Percentiles rank a stretch among this genome's conserved stretches.
phyloP scores from a whole-genome alignment of 768 basidiomycete species.

The Mycena rebaudengoi region DNA sequence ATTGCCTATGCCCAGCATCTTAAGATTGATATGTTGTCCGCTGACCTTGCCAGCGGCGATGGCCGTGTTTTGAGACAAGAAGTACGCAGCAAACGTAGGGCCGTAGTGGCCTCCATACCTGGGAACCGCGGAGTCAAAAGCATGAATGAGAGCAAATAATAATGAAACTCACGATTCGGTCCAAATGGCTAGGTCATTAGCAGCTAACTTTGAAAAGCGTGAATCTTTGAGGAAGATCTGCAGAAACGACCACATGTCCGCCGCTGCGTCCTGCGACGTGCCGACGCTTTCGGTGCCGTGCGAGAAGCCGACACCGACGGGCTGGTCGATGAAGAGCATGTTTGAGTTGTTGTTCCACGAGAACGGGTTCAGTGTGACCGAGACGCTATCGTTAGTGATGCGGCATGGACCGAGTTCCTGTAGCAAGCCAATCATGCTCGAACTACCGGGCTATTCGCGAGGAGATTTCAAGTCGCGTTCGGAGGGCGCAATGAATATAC shows the following conservation, averaged over 20 bases:
- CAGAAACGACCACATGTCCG: conserved; percentile 67
- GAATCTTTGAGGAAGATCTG: conserved; percentile 68
- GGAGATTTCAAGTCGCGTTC: neutral
- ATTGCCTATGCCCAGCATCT: conserved; percentile 67
- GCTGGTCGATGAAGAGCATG: conserved; percentile 71
- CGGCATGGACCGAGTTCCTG: conserved; percentile 83
- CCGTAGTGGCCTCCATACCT: conserved; percentile 80
- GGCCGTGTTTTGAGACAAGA: conserved; percentile 65
- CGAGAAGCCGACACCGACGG: conserved; percentile 70
- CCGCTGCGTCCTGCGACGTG: conserved; percentile 61
- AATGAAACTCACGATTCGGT: conserved; percentile 68
- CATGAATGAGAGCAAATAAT: neutral
- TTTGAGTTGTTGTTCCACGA: conserved; percentile 69
- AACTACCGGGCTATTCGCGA: conserved; percentile 55
- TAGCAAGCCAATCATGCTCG: conserved; percentile 70
- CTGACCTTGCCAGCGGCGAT: conserved; percentile 55
- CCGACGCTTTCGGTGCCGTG: conserved; percentile 59
- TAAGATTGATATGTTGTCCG: conserved; percentile 62
- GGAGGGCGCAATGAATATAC: conserved; percentile 28
- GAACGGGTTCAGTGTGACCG: conserved; percentile 58
- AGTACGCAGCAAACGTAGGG: conserved; percentile 71
- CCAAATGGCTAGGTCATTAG: conserved; percentile 64
- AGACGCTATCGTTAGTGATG: conserved; percentile 60
- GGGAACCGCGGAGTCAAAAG: neutral
- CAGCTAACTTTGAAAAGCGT: conserved; percentile 57